These are phyloP conservation scores for Colletotrichum sidae DNA, from an alignment of 2,329 filamentous ascomycete species.

Conservation along the genomic window DNA sequence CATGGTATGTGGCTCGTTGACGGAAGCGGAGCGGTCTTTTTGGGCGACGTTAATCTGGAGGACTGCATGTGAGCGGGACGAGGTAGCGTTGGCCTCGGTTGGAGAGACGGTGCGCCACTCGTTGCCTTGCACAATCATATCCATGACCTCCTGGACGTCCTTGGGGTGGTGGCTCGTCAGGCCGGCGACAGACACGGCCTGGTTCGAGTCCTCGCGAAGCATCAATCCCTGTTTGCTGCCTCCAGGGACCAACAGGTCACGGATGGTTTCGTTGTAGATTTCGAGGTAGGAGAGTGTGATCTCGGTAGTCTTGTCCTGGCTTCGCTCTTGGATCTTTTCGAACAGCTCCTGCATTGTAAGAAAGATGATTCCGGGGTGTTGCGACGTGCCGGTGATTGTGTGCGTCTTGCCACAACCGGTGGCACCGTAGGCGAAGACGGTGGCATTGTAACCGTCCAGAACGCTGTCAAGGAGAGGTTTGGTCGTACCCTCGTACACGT, in stretches of 20 bases:
- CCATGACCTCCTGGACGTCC: conserved; percentile 97
- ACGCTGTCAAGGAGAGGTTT: conserved; percentile 92
- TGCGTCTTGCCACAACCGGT: conserved; percentile 99
- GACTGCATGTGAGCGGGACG: conserved; percentile 95
- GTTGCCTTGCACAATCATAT: conserved; percentile 97
- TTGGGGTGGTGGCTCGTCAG: conserved; percentile 91
- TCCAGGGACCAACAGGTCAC: conserved; percentile 89
- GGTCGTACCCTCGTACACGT: conserved; percentile 96
- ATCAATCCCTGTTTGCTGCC: conserved; percentile 87
- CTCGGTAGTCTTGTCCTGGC: conserved; percentile 88
- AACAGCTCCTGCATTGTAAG: conserved; percentile 99
- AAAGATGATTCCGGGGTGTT: conserved; percentile 97
- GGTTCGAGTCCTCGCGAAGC: conserved; percentile 93
- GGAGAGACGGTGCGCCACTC: conserved; percentile 95
- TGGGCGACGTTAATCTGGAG: conserved; percentile 96
- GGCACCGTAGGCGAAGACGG: conserved; percentile 97
- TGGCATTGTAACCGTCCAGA: conserved; percentile 97
- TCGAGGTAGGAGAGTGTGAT: conserved; percentile 95
- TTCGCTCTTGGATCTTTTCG: conserved; percentile 90
- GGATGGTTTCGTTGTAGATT: conserved; percentile 99
- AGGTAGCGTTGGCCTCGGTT: conserved; percentile 96
- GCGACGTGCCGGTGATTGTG: conserved; percentile 91
- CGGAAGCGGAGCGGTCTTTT: conserved; percentile 90
- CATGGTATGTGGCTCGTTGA: conserved; percentile 97
- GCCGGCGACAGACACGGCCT: conserved; percentile 90